These are phyloP conservation scores for Pseudogymnoascus sp. DNA, from an alignment of 2,329 filamentous ascomycete species.

Conservation along the genomic window DNA sequence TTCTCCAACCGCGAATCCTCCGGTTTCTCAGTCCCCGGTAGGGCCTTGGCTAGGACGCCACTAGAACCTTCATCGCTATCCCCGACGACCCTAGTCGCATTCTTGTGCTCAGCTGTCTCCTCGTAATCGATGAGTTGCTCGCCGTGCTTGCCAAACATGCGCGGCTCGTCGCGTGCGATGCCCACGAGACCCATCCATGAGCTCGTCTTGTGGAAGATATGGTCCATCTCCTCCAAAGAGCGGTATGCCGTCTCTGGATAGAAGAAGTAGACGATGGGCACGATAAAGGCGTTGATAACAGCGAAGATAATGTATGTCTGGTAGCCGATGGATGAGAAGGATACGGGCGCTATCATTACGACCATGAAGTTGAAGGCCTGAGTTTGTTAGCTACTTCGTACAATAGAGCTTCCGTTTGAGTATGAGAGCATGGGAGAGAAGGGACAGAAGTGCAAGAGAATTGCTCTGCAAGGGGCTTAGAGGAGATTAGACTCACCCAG, in stretches of 20 bases:
- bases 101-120: constrained; percentile 19
- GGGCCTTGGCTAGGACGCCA: not conserved
- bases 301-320: constrained; percentile 60
- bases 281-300: constrained; percentile 29
- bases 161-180: constrained; percentile 41
- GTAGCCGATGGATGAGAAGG: constrained; percentile 42
- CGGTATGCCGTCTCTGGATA: constrained; percentile 58
- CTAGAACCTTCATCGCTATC: not conserved
- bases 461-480: constrained; percentile 18
- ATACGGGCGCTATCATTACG: constrained; percentile 29
- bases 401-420: not conserved
- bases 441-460: constrained; percentile 24
- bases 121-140: constrained; percentile 38
- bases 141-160: constrained; percentile 50
- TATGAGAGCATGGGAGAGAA: not conserved
- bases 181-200: constrained; percentile 36
- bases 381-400: not conserved
- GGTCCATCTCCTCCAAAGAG: constrained; percentile 58
- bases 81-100: not conserved
- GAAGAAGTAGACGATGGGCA: constrained; percentile 44
- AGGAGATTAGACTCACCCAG: constrained; percentile 14
- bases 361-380: constrained; percentile 53
- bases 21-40: not conserved
- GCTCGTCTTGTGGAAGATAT: constrained; percentile 49
- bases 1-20: not conserved